Evolutionary conservation across 108 stramenopile genomes (phyloP).

Genomic region (Cyclotella atomus): DNA sequence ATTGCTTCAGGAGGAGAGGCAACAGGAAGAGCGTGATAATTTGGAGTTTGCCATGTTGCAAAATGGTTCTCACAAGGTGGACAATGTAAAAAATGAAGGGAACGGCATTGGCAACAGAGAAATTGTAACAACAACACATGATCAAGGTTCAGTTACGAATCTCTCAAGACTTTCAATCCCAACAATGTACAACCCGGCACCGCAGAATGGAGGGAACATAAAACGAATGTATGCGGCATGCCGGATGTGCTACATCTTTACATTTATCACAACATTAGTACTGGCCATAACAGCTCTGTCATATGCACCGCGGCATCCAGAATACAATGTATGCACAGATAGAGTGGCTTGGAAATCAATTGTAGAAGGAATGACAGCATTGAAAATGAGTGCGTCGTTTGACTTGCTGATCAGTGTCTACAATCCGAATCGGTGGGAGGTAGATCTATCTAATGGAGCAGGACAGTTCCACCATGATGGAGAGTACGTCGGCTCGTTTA

Average conservation of each 20-base stretch:
- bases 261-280: slow-evolving; percentile 42
- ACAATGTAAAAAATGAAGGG: slow-evolving; percentile 18
- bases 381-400: slow-evolving; percentile 78
- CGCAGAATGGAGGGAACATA: slow-evolving; percentile 13
- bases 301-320: slow-evolving; percentile 72
- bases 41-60: slow-evolving; percentile 39
- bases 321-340: slow-evolving; percentile 88
- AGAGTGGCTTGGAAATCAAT: slow-evolving; percentile 80
- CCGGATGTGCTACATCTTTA: slow-evolving; percentile 51
- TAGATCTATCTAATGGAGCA: slow-evolving; percentile 63
- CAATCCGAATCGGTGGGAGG: slow-evolving; percentile 83
- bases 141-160: slow-evolving; percentile 19
- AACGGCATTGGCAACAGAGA: background rate
- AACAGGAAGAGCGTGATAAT: slow-evolving; percentile 19
- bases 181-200: slow-evolving; percentile 15
- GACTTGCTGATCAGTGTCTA: slow-evolving; percentile 79
- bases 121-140: slow-evolving; percentile 8
- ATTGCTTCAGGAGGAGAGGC: background rate
- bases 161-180: slow-evolving; percentile 22
- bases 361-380: slow-evolving; percentile 68
- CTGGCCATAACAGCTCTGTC: slow-evolving; percentile 50
- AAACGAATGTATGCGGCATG: slow-evolving; percentile 51
- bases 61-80: slow-evolving; percentile 30
- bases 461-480: slow-evolving; percentile 77
- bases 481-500: slow-evolving; percentile 72